A percentile compares a stretch with the other conserved stretches of the same genome.
Evolutionary conservation across 495 filamentous ascomycete genomes (phyloP).

Genomic region (Penicillium dipodomyicola): DNA sequence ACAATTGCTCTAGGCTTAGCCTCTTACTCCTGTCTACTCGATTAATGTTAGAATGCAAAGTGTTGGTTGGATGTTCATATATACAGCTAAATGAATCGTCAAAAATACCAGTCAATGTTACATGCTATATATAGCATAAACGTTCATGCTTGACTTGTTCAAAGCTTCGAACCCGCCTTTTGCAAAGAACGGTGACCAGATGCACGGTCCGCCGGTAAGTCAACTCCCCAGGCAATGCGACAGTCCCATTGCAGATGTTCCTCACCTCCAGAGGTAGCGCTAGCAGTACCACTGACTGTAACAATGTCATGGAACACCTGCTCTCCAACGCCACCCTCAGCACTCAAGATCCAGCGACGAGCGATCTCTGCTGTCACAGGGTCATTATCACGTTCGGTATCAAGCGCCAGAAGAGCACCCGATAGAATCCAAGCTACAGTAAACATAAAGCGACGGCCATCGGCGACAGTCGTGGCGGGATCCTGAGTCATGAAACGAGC

Average conservation of each 20-base stretch:
- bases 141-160: not conserved
- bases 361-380: constrained; percentile 32
- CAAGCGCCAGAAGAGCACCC: constrained; percentile 31
- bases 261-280: constrained; percentile 2
- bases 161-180: constrained; percentile 10
- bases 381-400: constrained; percentile 35
- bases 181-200: constrained; percentile 30
- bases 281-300: not conserved
- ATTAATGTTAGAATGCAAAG: too few species aligned
- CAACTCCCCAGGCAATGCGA: constrained; percentile 34
- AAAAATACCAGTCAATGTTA: not conserved
- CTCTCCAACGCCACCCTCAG: constrained; percentile 34
- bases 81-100: not conserved
- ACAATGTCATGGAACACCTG: constrained; percentile 32
- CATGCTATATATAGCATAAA: not conserved
- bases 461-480: constrained; percentile 25
- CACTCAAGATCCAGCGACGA: constrained; percentile 34
- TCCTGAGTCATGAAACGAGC: constrained; percentile 16
- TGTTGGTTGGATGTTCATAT: not conserved
- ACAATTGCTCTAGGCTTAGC: too few species aligned
- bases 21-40: too few species aligned
- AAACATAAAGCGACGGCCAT: constrained; percentile 37
- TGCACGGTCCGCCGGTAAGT: constrained; percentile 26
- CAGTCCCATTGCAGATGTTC: constrained; percentile 34
- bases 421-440: constrained; percentile 35